These are phyloP conservation scores for Extremus antarcticus DNA, from an alignment of 495 filamentous ascomycete species.

Conservation along the genomic window DNA sequence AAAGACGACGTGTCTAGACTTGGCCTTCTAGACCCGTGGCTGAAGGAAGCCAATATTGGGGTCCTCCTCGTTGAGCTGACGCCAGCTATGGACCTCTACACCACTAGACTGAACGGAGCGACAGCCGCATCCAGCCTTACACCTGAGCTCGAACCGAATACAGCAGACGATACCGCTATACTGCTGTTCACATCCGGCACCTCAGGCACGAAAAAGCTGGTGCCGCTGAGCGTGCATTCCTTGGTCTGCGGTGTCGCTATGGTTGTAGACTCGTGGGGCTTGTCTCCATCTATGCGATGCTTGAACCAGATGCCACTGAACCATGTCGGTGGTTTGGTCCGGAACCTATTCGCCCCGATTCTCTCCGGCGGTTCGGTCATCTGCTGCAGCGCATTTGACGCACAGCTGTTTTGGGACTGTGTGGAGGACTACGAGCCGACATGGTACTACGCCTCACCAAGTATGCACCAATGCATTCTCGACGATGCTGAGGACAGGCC, in stretches of 20 bases:
- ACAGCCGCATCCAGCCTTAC: background rate
- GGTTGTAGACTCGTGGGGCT: slow-evolving; percentile 34
- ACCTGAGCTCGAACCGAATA: background rate
- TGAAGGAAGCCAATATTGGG: background rate
- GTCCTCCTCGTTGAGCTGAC: slow-evolving; percentile 5
- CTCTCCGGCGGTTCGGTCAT: slow-evolving; percentile 27
- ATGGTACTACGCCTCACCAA: slow-evolving; percentile 43
- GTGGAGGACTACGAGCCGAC: slow-evolving; percentile 30
- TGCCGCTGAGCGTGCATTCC: slow-evolving; percentile 33
- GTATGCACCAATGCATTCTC: slow-evolving; percentile 38
- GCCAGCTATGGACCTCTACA: background rate
- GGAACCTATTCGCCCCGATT: slow-evolving; percentile 19
- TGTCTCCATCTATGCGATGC: slow-evolving; percentile 30
- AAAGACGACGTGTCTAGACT: slow-evolving; percentile 6
- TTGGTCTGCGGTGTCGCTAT: slow-evolving; percentile 31
- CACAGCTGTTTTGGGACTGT: slow-evolving; percentile 40
- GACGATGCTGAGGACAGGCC: slow-evolving; percentile 25
- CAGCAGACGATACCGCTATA: slow-evolving; percentile 30
- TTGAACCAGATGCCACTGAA: slow-evolving; percentile 41
- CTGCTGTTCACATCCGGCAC: slow-evolving; percentile 40
- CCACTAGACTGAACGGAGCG: background rate
- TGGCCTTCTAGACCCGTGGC: slow-evolving; percentile 4
- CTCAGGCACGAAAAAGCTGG: slow-evolving; percentile 38
- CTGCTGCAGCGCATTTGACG: slow-evolving; percentile 37
- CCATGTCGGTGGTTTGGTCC: slow-evolving; percentile 29